A percentile compares a stretch with the other conserved stretches of the same genome.
Evolutionary conservation across 2,329 filamentous ascomycete species (phyloP).

Genomic region (Aureobasidium musti): DNA sequence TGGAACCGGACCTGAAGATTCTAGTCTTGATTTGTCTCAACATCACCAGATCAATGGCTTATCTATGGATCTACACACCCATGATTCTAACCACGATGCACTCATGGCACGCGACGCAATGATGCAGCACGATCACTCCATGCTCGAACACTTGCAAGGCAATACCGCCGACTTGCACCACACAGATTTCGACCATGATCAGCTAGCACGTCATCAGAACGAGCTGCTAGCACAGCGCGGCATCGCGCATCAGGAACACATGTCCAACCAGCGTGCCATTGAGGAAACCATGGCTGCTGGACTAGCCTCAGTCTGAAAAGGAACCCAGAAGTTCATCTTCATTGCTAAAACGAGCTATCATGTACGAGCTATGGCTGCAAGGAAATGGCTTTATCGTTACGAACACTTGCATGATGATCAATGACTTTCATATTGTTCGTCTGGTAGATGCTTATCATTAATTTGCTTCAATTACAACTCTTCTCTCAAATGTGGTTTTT

Average conservation of each 20-base stretch:
- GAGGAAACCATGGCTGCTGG: constrained; percentile 28
- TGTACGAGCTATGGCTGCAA: neutral
- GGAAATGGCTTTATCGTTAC: neutral
- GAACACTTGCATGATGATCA: neutral
- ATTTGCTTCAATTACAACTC: neutral
- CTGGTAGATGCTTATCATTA: neutral
- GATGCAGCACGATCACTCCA: constrained; percentile 29
- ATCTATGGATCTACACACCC: constrained; percentile 19
- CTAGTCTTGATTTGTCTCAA: constrained; percentile 16
- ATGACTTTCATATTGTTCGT: neutral
- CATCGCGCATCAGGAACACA: constrained; percentile 27
- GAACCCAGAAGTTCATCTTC: neutral
- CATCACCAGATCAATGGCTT: constrained; percentile 27
- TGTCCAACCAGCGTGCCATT: constrained; percentile 9
- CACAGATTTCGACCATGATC: constrained; percentile 21
- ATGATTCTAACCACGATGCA: constrained; percentile 23
- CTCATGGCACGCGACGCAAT: constrained; percentile 27
- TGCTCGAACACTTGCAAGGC: constrained; percentile 24
- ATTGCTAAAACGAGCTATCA: neutral
- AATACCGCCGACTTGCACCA: constrained; percentile 25
- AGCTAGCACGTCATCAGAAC: constrained; percentile 25
- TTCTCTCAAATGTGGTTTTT: neutral
- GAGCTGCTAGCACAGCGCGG: constrained; percentile 28
- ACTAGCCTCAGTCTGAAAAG: constrained; percentile 10
- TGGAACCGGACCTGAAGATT: constrained; percentile 2